Conservation (phyloP, 345 rosid genomes). For the Brassica napus region Da-Ae NC_063450.1:41938001-41938500, state of each 20-base stretch:
- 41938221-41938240: slow-evolving; percentile 54
- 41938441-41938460: neutral
- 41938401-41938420: slow-evolving; percentile 57
- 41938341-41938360: slow-evolving; percentile 57
- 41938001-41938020: slow-evolving; percentile 53
- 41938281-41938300: neutral
- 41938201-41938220: slow-evolving; percentile 53
- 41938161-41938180: slow-evolving; percentile 62
- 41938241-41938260: slow-evolving; percentile 46
- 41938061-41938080: slow-evolving; percentile 47
- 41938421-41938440: slow-evolving; percentile 47
- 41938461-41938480: neutral
- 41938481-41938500: neutral
- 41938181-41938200: slow-evolving; percentile 67
- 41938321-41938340: neutral
- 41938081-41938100: neutral
- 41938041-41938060: slow-evolving; percentile 61
- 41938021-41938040: slow-evolving; percentile 62
- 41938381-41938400: slow-evolving; percentile 44
- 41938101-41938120: neutral
- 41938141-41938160: slow-evolving; percentile 53
- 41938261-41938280: neutral
- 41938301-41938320: too few species aligned
- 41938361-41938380: slow-evolving; percentile 55
- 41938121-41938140: neutral